Evolutionary conservation across 179 eudicot genomes (phyloP).

Genomic region (Actinidia chinensis): DNA sequence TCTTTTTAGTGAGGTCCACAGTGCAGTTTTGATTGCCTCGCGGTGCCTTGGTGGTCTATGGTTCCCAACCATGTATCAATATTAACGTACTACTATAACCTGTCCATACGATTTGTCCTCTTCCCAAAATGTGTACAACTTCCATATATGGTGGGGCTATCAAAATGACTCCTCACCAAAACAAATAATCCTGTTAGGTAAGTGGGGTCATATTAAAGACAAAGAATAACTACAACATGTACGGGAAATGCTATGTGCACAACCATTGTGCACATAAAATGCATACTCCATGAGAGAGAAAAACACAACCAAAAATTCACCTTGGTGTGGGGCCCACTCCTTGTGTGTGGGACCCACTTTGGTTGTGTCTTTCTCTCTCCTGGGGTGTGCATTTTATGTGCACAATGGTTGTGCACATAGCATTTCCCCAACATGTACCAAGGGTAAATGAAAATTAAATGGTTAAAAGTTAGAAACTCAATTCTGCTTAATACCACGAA

Average conservation of each 20-base stretch:
- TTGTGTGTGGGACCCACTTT: no score
- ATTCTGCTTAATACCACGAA: background rate
- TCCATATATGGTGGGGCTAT: background rate
- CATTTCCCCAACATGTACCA: no score
- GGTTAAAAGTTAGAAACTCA: background rate
- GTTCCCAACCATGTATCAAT: background rate
- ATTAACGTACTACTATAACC: background rate
- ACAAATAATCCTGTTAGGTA: slow-evolving; percentile 15
- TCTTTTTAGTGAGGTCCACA: no score
- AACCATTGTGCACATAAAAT: no score
- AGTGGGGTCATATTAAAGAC: slow-evolving; percentile 9
- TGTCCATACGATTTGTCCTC: background rate
- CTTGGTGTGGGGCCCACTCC: no score
- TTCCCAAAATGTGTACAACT: background rate
- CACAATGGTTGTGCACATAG: no score
- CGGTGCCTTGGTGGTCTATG: background rate
- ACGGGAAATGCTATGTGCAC: no score
- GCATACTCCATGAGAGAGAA: no score
- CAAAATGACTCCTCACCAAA: slow-evolving; percentile 17
- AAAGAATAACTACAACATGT: background rate
- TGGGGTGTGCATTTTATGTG: no score
- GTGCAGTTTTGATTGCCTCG: background rate
- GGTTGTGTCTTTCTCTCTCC: no score
- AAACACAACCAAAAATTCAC: no score
- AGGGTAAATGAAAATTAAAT: background rate